Evolutionary conservation across 1,139 yeast species (phyloP), one percentile per base, ranked within the genome.

Genomic region (Saccharomyces hybrid): DNA sequence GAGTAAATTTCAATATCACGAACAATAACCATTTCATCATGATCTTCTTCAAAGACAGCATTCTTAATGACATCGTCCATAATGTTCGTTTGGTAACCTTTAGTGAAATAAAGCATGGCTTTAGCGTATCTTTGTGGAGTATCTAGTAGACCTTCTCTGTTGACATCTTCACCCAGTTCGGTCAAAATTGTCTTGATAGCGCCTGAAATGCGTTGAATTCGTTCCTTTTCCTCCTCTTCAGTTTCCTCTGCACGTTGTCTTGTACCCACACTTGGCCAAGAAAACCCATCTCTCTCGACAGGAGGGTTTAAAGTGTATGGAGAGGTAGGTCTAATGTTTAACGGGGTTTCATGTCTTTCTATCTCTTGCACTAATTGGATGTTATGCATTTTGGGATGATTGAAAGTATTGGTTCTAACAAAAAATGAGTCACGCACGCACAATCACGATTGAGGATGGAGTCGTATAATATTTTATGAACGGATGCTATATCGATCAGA

Each of bases 1-100:
- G 97, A 88, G 71, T 86, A 88, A 52, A 93, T 82, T 65, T 90
- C 97, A 58, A 93, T 93, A 70, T 95, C 98, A 69, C 93, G 81
- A 32, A 93, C 99, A 62, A 93, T 91, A 50, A 93, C 99, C 98
- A 93, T 93, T 70, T 93, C 99, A 70, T 93, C 98, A 70, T 95
- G 99, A 69, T 95, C 96, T 70, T 93, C 99, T 70, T 93, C 97
- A 64, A 95, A 95, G 11, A 95, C 96, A 0, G 99, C 99, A 57
- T 90, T 79, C 66, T 95, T 93, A 65, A 95, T 86, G 32, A 91
- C 97, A 67, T 90, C 97, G 58, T 85, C 75, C 56, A 70, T 63
- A 57, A 88, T 85, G 69, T 90, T 90, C 62, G 91, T 96, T 72
- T 91, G 97, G 70, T 93, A 93, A 9, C 99, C 99, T 69, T 90